Conservation (phyloP, 495 filamentous ascomycete species). For the Trichocladium uniseriatum region DNA sequence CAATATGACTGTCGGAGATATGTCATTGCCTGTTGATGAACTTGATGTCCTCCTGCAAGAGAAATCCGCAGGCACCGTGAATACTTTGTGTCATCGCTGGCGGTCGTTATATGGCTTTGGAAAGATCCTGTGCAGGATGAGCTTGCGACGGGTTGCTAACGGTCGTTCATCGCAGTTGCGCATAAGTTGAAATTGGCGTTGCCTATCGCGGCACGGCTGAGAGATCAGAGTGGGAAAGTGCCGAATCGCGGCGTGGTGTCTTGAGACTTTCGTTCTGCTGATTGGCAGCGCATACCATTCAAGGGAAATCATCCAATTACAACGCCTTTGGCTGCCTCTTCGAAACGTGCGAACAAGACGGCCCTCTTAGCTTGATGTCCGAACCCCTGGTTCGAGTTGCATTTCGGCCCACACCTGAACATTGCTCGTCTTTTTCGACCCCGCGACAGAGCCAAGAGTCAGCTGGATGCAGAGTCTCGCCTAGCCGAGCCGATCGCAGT, state of each 20-base stretch:
- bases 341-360: constrained; percentile 5
- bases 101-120: constrained; percentile 4
- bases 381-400: too few species aligned
- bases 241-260: too few species aligned
- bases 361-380: too few species aligned
- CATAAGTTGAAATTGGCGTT: constrained; percentile 9
- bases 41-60: too few species aligned
- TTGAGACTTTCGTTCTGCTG: neutral
- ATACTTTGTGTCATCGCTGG: too few species aligned
- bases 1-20: too few species aligned
- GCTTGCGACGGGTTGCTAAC: constrained; percentile 14
- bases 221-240: neutral
- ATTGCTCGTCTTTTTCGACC: too few species aligned
- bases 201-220: constrained; percentile 15
- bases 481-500: too few species aligned
- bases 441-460: neutral
- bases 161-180: constrained; percentile 22
- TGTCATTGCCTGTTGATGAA: too few species aligned
- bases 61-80: too few species aligned
- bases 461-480: neutral
- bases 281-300: constrained; percentile 7
- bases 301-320: constrained; percentile 8
- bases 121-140: constrained; percentile 5
- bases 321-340: neutral
- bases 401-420: too few species aligned